Evolutionary conservation across 2,329 filamentous ascomycete genomes (phyloP).

Genomic region (Triangularia setosa): DNA sequence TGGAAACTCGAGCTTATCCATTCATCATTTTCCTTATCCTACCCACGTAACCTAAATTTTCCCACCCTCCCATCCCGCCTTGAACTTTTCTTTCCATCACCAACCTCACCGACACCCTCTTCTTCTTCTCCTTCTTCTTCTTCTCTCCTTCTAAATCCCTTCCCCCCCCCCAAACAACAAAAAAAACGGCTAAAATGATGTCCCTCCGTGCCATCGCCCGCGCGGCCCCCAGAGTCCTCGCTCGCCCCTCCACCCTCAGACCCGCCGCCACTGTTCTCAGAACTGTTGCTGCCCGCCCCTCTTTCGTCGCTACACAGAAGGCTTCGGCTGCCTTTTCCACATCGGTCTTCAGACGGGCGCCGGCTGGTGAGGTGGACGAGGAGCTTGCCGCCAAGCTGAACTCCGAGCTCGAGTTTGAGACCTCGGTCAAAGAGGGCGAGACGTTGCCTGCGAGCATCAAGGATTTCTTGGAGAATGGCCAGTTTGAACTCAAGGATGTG

Average conservation of each 20-base stretch:
- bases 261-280: slow-evolving; percentile 46
- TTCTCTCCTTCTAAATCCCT: neutral
- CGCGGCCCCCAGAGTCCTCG: slow-evolving; percentile 60
- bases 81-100: neutral
- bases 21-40: neutral
- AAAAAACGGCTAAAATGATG: slow-evolving; percentile 53
- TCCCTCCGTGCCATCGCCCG: slow-evolving; percentile 64
- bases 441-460: slow-evolving; percentile 73
- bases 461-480: slow-evolving; percentile 82
- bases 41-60: neutral
- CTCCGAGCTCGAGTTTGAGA: slow-evolving; percentile 79
- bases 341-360: slow-evolving; percentile 40
- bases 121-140: neutral
- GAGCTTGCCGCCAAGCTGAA: slow-evolving; percentile 85
- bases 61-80: neutral
- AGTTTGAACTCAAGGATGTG: slow-evolving; percentile 78
- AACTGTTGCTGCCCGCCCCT: slow-evolving; percentile 39
- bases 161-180: neutral
- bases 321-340: slow-evolving; percentile 49
- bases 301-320: slow-evolving; percentile 36
- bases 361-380: slow-evolving; percentile 57
- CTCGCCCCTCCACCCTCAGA: slow-evolving; percentile 52
- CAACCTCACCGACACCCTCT: neutral
- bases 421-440: slow-evolving; percentile 69
- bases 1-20: neutral